A percentile compares a stretch with the other conserved stretches of the same genome.
These are phyloP conservation scores for Haematococcus sp. DNA, from an alignment of 139 green algal genomes.

Conservation along the genomic window DNA sequence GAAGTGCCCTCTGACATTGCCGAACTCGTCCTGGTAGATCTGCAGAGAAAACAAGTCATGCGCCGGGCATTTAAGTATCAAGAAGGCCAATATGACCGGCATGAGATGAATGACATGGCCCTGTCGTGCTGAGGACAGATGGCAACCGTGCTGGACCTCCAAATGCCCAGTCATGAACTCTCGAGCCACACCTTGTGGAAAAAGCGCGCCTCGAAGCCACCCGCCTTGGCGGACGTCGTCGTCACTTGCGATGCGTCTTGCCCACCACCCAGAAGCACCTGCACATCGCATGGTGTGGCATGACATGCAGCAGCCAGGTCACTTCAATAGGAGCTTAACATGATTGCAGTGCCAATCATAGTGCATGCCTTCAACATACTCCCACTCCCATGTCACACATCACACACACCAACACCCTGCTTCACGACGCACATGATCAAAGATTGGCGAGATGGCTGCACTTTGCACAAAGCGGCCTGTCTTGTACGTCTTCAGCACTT, in stretches of 20 bases:
- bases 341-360: not conserved
- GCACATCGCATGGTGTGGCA: conserved; percentile 8
- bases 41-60: conserved; percentile 35
- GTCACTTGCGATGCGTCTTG: conserved; percentile 90
- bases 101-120: too few relatives aligned
- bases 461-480: conserved; percentile 85
- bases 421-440: conserved; percentile 77
- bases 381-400: not conserved
- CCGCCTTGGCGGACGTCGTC: conserved; percentile 84
- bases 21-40: conserved; percentile 96
- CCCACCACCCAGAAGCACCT: conserved; percentile 88
- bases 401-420: not conserved
- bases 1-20: conserved; percentile 95
- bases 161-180: too few relatives aligned
- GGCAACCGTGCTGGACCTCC: too few relatives aligned
- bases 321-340: not conserved
- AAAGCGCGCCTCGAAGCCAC: conserved; percentile 94
- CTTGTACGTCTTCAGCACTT: conserved; percentile 92
- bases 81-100: too few relatives aligned
- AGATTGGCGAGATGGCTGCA: conserved; percentile 87
- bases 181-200: conserved; percentile 99
- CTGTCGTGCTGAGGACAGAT: too few relatives aligned
- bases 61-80: conserved; percentile 5
- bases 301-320: not conserved
- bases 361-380: not conserved